Evolutionary conservation across 2,329 filamentous ascomycete genomes (phyloP).

Genomic region (Ophiostoma tasmaniense): DNA sequence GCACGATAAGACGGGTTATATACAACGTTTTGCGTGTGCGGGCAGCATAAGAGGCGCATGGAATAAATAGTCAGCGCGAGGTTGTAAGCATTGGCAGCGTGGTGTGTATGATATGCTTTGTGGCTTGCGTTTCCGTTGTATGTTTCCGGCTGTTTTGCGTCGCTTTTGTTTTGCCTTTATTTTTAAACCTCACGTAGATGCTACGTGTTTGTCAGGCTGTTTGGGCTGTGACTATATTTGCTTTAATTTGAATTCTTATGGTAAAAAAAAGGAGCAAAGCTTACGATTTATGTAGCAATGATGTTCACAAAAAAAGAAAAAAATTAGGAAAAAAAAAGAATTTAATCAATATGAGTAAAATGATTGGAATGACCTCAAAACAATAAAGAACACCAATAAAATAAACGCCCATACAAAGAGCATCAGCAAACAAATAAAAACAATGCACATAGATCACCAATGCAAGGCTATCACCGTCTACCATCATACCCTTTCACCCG

Average conservation of each 20-base stretch:
- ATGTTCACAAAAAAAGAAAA: too few species aligned
- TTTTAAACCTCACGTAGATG: background rate
- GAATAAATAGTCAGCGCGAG: background rate
- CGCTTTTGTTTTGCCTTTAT: background rate
- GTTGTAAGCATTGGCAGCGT: background rate
- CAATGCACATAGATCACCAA: too few species aligned
- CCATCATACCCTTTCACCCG: background rate
- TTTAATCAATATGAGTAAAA: background rate
- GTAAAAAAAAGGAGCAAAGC: too few species aligned
- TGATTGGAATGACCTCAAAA: too few species aligned
- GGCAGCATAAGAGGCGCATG: background rate
- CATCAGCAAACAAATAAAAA: too few species aligned
- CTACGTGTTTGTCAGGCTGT: too few species aligned
- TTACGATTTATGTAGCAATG: too few species aligned
- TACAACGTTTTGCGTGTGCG: background rate
- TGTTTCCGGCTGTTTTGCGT: background rate
- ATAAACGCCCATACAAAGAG: too few species aligned
- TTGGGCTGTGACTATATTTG: too few species aligned
- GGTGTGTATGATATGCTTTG: background rate
- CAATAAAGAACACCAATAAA: too few species aligned
- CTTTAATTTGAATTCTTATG: too few species aligned
- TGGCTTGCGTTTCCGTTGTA: background rate
- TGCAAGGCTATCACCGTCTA: background rate
- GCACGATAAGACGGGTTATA: constrained; percentile 5
- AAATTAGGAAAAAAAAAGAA: too few species aligned